Evolutionary conservation across 2,329 filamentous ascomycete species (phyloP), one percentile per base, ranked within the genome.

Genomic region (Aspergillus alliaceus): DNA sequence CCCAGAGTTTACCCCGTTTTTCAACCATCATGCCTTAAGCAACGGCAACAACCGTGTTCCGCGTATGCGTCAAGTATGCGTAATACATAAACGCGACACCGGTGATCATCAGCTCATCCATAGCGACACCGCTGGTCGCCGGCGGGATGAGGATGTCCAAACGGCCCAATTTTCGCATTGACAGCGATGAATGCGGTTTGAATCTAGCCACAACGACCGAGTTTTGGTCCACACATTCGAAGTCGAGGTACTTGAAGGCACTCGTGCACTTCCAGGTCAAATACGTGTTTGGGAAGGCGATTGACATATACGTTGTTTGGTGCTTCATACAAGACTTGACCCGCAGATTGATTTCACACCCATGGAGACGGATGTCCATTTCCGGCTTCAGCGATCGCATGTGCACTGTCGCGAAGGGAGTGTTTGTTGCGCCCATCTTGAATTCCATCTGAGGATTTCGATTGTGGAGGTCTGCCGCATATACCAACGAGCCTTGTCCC

Each of bases 401-500:
- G 5, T 18, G n/a, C 32, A 34, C 53, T 1, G 44, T 56, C 11
- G 37, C 53, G n/a, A 56, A 32, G 8, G 25, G 18, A 11, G 34
- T 20, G 27, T 48, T 15, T 7, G 44, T 32, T 3, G 44, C 2
- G 3, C 11, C 29, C 12, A 40, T 31, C 20, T 56, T 51, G 53
- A 61, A 61, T 47, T 57, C 47, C 56, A 61, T 59, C 27, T 61
- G 53, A 9, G 59, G 59, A 15, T 53, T 57, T 39, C 59, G 54
- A 14, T 2, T 44, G 29, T 61, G 56, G 6, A 61, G 56, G 34
- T 61, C 59, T 1, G 46, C 59, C 1, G 47, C 14, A 32, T 51
- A 61, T 34, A 57, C 40, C 4, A 55, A 29, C 8, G 59, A 31
- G 37, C 53, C 52, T 11, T 9, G 39, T 31, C 27, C 54, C 2